Percentiles rank a stretch among this genome's conserved stretches.
These are phyloP conservation scores for Rhizopogon vesiculosus DNA, from an alignment of 768 basidiomycete species.

Conservation along the genomic window DNA sequence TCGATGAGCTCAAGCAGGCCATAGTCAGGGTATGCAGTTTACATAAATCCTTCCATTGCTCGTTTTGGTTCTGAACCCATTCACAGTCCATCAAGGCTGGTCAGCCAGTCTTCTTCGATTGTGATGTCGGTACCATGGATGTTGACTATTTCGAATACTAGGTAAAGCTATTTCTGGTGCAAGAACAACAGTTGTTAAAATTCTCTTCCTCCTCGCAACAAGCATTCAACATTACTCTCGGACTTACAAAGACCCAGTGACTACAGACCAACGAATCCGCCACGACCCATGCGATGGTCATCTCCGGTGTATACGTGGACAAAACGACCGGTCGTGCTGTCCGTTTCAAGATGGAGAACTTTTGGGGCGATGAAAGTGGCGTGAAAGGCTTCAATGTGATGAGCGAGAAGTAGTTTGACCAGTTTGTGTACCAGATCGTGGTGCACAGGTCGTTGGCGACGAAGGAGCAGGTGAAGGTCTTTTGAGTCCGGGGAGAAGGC, in stretches of 20 bases:
- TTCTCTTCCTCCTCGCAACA: constrained; percentile 37
- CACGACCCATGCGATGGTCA: constrained; percentile 92
- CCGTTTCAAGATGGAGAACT: constrained; percentile 97
- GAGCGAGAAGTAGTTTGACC: constrained; percentile 89
- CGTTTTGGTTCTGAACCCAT: neutral
- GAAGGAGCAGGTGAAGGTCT: constrained; percentile 79
- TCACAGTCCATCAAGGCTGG: constrained; percentile 74
- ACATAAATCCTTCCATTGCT: neutral
- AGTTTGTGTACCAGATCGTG: constrained; percentile 95
- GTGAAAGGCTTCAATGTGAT: constrained; percentile 90
- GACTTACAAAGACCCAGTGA: constrained; percentile 81
- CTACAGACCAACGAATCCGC: constrained; percentile 77
- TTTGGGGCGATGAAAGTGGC: constrained; percentile 77
- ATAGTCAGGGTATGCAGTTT: constrained; percentile 58
- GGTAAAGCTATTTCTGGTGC: constrained; percentile 31
- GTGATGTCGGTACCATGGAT: constrained; percentile 96
- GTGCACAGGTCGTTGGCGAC: constrained; percentile 77
- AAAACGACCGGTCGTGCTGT: too few species aligned
- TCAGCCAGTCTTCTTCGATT: constrained; percentile 92
- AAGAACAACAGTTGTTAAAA: neutral
- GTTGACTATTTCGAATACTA: constrained; percentile 75
- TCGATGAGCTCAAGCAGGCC: constrained; percentile 73
- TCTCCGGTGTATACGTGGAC: constrained; percentile 84
- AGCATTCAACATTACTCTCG: constrained; percentile 79
- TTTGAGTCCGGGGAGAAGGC: constrained; percentile 60